Evolutionary conservation across 805 yeast species (phyloP).

Genomic region (Starmerella scarabaei): DNA sequence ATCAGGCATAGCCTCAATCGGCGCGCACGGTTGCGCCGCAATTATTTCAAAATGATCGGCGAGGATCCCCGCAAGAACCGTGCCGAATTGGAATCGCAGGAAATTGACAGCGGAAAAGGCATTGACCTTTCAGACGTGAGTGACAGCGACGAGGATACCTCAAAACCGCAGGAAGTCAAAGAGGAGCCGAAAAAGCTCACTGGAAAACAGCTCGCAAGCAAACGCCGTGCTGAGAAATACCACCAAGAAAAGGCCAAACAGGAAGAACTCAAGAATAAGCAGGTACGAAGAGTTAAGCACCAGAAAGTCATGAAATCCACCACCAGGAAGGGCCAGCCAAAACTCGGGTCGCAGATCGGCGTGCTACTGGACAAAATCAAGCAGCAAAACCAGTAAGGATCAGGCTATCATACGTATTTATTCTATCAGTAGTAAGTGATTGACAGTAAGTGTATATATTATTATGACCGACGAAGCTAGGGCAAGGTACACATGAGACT

Average conservation of each 20-base stretch:
- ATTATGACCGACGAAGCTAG: too few relatives aligned
- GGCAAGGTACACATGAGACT: too few relatives aligned
- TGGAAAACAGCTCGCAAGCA: conserved; percentile 29
- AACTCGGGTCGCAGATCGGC: conserved; percentile 79
- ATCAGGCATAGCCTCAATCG: conserved; percentile 67
- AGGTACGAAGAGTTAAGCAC: conserved; percentile 33
- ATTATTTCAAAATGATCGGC: conserved; percentile 68
- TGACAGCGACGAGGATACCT: conserved; percentile 17
- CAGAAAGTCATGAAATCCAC: conserved; percentile 37
- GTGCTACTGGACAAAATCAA: conserved; percentile 66
- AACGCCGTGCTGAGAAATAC: conserved; percentile 34
- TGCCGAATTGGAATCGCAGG: background rate
- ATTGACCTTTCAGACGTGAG: conserved; percentile 10
- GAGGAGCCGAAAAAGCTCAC: conserved; percentile 19
- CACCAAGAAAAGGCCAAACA: conserved; percentile 33
- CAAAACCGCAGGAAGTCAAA: conserved; percentile 2
- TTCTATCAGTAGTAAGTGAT: background rate
- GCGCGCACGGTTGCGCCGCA: conserved; percentile 67
- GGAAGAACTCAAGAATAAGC: conserved; percentile 31
- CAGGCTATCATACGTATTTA: background rate
- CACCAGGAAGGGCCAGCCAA: conserved; percentile 73
- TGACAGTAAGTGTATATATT: background rate
- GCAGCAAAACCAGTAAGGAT: conserved; percentile 8
- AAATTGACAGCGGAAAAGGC: conserved; percentile 10
- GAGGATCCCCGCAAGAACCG: conserved; percentile 29